phyloP scores from a whole-genome alignment of 768 basidiomycete genomes.

The Artomyces pyxidatus region DNA sequence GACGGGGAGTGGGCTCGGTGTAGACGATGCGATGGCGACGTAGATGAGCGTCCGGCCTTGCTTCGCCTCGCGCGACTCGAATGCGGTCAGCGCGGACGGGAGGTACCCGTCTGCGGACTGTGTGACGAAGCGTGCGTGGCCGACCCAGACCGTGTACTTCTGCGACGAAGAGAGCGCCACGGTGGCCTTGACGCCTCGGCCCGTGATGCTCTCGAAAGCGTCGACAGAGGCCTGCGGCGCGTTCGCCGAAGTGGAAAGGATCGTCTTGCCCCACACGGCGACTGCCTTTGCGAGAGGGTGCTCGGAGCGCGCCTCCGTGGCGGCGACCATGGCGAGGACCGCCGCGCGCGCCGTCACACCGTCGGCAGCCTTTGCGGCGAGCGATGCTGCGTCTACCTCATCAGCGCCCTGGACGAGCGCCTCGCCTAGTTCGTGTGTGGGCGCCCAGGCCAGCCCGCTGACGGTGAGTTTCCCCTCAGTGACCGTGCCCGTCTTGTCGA shows the following conservation, averaged over 20 bases:
- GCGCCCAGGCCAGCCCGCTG: conserved; percentile 68
- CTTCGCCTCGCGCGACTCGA: conserved; percentile 62
- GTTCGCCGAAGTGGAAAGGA: conserved; percentile 34
- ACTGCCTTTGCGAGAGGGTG: conserved; percentile 95
- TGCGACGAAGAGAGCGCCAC: conserved; percentile 42
- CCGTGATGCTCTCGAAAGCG: conserved; percentile 82
- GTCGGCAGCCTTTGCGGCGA: conserved; percentile 41
- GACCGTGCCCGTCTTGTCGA: conserved; percentile 98
- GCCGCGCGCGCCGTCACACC: conserved; percentile 50
- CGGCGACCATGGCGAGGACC: conserved; percentile 74
- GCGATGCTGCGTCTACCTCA: conserved; percentile 13
- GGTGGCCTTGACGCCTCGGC: conserved; percentile 76
- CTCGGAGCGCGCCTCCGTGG: conserved; percentile 87
- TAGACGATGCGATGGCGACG: conserved; percentile 52
- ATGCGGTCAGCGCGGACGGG: conserved; percentile 50
- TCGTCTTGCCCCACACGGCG: conserved; percentile 68
- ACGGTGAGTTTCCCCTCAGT: conserved; percentile 92
- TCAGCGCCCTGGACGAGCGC: conserved; percentile 7
- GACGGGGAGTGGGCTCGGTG: conserved; percentile 46
- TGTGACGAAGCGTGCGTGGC: conserved; percentile 65
- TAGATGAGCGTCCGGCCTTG: conserved; percentile 83
- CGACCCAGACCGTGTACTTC: conserved; percentile 55
- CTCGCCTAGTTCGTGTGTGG: conserved; percentile 26
- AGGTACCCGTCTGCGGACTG: conserved; percentile 44
- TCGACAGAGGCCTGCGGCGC: conserved; percentile 50